Evolutionary conservation across 257 asterid species (phyloP).

Genomic region (Solanum sitiens): DNA sequence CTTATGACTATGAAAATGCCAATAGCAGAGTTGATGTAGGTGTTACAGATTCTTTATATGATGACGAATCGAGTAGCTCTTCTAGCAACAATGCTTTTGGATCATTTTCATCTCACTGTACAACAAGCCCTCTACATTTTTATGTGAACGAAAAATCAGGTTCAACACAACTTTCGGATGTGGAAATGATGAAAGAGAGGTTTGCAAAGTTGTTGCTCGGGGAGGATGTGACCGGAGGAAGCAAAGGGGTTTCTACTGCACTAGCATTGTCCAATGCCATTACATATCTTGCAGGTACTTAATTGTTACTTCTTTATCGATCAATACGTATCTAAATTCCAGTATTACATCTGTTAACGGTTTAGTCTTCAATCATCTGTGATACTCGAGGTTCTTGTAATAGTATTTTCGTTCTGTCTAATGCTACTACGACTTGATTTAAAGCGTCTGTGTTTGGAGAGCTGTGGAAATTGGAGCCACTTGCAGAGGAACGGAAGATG

Average conservation of each 20-base stretch:
- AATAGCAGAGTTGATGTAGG: slow-evolving; percentile 59
- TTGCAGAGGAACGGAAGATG: slow-evolving; percentile 58
- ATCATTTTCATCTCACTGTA: slow-evolving; percentile 58
- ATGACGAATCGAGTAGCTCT: slow-evolving; percentile 71
- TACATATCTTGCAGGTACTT: slow-evolving; percentile 56
- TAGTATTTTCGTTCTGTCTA: background rate
- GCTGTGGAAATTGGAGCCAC: slow-evolving; percentile 95
- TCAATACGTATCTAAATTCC: background rate
- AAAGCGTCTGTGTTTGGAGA: slow-evolving; percentile 90
- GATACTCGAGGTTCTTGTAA: background rate
- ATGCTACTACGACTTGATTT: background rate
- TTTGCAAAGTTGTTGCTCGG: slow-evolving; percentile 79
- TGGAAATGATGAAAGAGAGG: slow-evolving; percentile 66
- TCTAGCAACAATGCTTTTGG: slow-evolving; percentile 63
- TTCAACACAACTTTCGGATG: slow-evolving; percentile 21
- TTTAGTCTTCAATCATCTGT: background rate
- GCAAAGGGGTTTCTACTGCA: slow-evolving; percentile 58
- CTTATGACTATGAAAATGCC: slow-evolving; percentile 48
- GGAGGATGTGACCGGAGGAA: slow-evolving; percentile 77
- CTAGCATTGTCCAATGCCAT: slow-evolving; percentile 76
- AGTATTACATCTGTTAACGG: background rate
- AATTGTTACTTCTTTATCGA: background rate
- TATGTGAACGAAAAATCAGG: slow-evolving; percentile 20
- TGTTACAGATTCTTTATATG: slow-evolving; percentile 57
- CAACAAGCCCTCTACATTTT: slow-evolving; percentile 23